Evolutionary conservation across 2,329 filamentous ascomycete species (phyloP).

Genomic region (Aspergillus aculeatinus): DNA sequence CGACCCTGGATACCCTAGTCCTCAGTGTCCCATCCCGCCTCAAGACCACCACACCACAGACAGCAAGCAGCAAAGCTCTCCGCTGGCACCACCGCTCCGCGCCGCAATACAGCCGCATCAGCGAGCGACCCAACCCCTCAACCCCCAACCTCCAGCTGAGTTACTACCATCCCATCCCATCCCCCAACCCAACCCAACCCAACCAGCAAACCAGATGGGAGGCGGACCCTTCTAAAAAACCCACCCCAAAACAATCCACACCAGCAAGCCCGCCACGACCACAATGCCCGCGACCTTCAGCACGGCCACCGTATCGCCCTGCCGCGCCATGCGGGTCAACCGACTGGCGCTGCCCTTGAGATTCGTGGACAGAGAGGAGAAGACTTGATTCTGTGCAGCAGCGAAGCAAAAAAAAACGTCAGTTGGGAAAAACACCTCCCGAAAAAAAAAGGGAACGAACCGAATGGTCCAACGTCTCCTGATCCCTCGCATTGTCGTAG

Average conservation of each 20-base stretch:
- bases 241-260: slow-evolving; percentile 71
- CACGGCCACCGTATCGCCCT: slow-evolving; percentile 87
- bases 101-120: no score
- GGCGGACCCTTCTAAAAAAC: slow-evolving; percentile 48
- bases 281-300: slow-evolving; percentile 85
- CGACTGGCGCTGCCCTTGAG: slow-evolving; percentile 81
- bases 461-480: slow-evolving; percentile 83
- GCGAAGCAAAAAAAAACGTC: background rate
- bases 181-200: no score
- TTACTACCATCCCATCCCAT: no score
- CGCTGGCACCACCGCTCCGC: no score
- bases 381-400: slow-evolving; percentile 71
- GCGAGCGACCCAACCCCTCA: no score
- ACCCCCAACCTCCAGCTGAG: no score
- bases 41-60: no score
- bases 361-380: slow-evolving; percentile 79
- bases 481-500: slow-evolving; percentile 89
- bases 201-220: no score
- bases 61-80: no score
- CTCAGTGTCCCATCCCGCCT: no score
- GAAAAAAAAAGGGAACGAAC: slow-evolving; percentile 50
- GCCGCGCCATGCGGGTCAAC: slow-evolving; percentile 83
- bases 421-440: no score
- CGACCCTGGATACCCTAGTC: no score
- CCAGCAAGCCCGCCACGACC: slow-evolving; percentile 66